Percentiles rank a stretch among this genome's conserved stretches.
Evolutionary conservation across 2,329 filamentous ascomycete species (phyloP).

Genomic region (Alternaria incomplexa): DNA sequence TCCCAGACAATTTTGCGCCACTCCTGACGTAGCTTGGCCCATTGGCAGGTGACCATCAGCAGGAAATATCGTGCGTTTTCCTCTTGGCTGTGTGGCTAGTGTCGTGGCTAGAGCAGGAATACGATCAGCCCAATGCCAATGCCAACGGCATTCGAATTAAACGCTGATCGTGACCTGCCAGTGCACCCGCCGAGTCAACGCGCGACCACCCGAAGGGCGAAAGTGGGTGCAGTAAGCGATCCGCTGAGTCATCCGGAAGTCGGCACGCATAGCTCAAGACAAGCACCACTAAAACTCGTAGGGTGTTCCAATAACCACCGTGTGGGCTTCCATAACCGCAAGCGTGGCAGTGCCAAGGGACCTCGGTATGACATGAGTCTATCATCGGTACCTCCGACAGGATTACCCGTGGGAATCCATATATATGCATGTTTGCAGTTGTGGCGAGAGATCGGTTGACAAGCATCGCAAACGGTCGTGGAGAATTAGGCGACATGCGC

Average conservation of each 20-base stretch:
- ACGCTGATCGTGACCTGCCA: not conserved
- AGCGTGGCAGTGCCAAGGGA: slow-evolving; percentile 10
- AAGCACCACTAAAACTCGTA: slow-evolving; percentile 3
- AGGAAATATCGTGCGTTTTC: not conserved
- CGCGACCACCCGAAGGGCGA: not conserved
- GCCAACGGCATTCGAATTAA: not conserved
- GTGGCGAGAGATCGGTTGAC: not conserved
- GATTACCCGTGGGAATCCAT: not conserved
- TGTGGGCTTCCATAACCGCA: slow-evolving; percentile 3
- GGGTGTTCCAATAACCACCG: slow-evolving; percentile 1
- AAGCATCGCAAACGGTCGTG: not conserved
- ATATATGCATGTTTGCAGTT: not conserved
- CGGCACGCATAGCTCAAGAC: slow-evolving; percentile 4
- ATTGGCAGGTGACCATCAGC: not conserved
- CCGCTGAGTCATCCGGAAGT: slow-evolving; percentile 13
- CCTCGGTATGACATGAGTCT: slow-evolving; percentile 14
- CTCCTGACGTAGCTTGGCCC: not conserved
- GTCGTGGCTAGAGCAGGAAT: slow-evolving; percentile 5
- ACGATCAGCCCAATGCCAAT: not conserved
- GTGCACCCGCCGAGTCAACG: not conserved
- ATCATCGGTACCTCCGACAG: slow-evolving; percentile 3
- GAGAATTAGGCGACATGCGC: not conserved
- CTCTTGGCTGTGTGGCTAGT: slow-evolving; percentile 14
- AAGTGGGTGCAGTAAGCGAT: not conserved
- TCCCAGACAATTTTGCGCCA: slow-evolving; percentile 3